Evolutionary conservation across 2,329 filamentous ascomycete genomes (phyloP).

Genomic region (Myriosclerotinia scirpicola): DNA sequence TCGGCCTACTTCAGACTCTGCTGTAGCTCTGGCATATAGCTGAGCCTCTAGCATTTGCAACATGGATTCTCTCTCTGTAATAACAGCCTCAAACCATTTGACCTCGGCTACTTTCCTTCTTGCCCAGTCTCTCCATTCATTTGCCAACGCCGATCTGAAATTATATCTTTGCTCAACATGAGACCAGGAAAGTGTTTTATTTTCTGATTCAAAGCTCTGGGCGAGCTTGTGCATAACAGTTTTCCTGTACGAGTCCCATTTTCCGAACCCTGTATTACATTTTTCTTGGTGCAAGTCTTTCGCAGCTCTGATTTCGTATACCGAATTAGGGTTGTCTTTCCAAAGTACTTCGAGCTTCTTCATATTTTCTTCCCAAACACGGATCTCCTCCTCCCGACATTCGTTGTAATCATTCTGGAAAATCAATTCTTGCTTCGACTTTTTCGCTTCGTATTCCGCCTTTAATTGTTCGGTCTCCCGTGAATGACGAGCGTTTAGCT

Average conservation of each 20-base stretch:
- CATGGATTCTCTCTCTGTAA: neutral
- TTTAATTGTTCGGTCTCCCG: constrained; percentile 41
- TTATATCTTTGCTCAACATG: neutral
- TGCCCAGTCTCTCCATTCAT: constrained; percentile 1
- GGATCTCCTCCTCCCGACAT: constrained; percentile 46
- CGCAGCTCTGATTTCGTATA: constrained; percentile 45
- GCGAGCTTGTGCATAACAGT: neutral
- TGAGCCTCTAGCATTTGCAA: neutral
- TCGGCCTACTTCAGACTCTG: neutral
- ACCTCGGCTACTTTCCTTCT: constrained; percentile 6
- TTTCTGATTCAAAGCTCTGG: neutral
- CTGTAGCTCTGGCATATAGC: neutral
- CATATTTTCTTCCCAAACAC: constrained; percentile 49
- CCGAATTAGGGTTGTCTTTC: constrained; percentile 41
- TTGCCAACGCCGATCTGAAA: too few species aligned
- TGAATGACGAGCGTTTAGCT: constrained; percentile 26
- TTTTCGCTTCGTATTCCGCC: constrained; percentile 34
- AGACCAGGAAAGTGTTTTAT: neutral
- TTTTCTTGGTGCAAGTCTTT: constrained; percentile 34
- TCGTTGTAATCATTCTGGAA: constrained; percentile 46
- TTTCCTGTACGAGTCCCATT: neutral
- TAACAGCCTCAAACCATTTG: constrained; percentile 7
- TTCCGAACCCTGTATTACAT: neutral
- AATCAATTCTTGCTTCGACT: constrained; percentile 41
- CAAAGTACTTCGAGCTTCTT: constrained; percentile 45